A percentile compares a stretch with the other conserved stretches of the same genome.
Evolutionary conservation across 2,329 filamentous ascomycete species (phyloP).

Genomic region (Sporothrix euskadiensis): DNA sequence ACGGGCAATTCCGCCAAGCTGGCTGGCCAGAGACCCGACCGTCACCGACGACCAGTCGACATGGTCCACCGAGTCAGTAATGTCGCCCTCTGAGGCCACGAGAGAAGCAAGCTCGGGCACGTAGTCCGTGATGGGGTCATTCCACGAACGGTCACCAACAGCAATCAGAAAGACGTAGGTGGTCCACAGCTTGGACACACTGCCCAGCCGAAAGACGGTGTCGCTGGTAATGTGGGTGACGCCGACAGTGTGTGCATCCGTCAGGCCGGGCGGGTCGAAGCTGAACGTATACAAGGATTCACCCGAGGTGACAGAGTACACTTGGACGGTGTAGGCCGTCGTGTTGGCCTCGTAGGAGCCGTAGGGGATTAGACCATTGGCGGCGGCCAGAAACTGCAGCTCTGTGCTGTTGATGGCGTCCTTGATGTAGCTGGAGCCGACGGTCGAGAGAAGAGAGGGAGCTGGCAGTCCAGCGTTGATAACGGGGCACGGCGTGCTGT

Average conservation of each 20-base stretch:
- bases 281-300: conserved; percentile 14
- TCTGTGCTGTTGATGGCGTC: conserved; percentile 5
- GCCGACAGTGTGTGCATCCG: background rate
- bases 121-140: conserved; percentile 36
- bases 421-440: background rate
- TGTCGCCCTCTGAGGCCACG: background rate
- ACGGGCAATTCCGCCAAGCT: conserved; percentile 33
- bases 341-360: conserved; percentile 8
- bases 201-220: conserved; percentile 42
- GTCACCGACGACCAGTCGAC: conserved; percentile 30
- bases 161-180: conserved; percentile 36
- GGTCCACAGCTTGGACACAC: conserved; percentile 42
- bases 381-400: background rate
- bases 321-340: conserved; percentile 10
- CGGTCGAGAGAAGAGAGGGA: background rate
- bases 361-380: conserved; percentile 1
- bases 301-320: conserved; percentile 9
- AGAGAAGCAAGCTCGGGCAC: conserved; percentile 35
- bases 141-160: conserved; percentile 33
- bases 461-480: conserved; percentile 3
- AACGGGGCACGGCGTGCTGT: conserved; percentile 10
- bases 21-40: conserved; percentile 33
- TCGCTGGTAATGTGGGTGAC: conserved; percentile 36
- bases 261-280: background rate
- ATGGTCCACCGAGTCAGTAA: background rate